phyloP scores from a whole-genome alignment of 208 protist species.

The Naegleria gruberi region DNA sequence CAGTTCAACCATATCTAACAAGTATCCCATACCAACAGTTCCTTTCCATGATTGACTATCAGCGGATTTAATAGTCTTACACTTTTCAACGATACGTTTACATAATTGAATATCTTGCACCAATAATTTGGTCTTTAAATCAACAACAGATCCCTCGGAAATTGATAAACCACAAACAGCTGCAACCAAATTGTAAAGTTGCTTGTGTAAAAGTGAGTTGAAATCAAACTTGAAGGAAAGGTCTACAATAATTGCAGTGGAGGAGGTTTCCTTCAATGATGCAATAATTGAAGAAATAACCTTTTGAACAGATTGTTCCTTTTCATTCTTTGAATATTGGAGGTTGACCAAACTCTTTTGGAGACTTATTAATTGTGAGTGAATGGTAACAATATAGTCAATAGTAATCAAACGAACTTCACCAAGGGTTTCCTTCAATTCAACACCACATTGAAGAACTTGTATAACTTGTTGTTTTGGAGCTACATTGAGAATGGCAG shows the following conservation, averaged over 20 bases:
- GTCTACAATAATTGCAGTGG: neutral
- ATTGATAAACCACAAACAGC: neutral
- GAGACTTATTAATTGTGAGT: neutral
- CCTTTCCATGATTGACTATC: neutral
- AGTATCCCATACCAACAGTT: neutral
- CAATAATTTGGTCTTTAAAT: neutral
- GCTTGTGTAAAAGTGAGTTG: neutral
- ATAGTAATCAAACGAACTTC: neutral
- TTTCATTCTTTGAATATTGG: neutral
- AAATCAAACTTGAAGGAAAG: neutral
- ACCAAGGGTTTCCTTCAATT: neutral
- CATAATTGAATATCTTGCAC: neutral
- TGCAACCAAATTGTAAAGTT: neutral
- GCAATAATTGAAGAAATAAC: neutral
- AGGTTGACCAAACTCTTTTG: neutral
- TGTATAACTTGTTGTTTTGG: neutral
- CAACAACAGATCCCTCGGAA: neutral
- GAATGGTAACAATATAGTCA: neutral
- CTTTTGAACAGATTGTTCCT: neutral
- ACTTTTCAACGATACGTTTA: neutral
- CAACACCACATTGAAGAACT: neutral
- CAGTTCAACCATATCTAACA: neutral
- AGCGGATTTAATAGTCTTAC: neutral
- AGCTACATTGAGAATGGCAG: neutral
- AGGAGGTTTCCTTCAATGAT: neutral